A percentile compares a stretch with the other conserved stretches of the same genome.
phyloP scores from a whole-genome alignment of 306 rosid species.

The Rosa chinensis region DNA sequence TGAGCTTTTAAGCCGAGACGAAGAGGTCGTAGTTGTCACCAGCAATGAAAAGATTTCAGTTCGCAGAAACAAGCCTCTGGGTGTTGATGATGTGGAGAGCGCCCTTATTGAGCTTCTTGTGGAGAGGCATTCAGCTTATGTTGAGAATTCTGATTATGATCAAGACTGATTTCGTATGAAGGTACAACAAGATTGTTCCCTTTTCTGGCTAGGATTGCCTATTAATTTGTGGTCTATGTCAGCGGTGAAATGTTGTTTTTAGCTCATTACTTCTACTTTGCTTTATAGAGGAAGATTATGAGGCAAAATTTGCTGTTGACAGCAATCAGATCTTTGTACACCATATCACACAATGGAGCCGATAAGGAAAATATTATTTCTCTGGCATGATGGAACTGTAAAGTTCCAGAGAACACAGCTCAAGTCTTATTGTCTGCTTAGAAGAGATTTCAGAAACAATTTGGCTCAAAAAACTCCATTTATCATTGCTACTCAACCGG shows the following conservation, averaged over 20 bases:
- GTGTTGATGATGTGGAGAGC: constrained; percentile 62
- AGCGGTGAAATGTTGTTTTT: not conserved
- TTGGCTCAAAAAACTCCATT: too few relatives aligned
- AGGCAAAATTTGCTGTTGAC: not conserved
- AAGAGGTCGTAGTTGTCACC: constrained; percentile 73
- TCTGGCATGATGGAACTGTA: not conserved
- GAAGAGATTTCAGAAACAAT: not conserved
- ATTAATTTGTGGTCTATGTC: not conserved
- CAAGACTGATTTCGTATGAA: constrained; percentile 11
- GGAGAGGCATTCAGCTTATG: constrained; percentile 53
- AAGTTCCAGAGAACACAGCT: not conserved
- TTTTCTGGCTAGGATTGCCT: not conserved
- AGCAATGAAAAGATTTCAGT: constrained; percentile 51
- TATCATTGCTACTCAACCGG: too few relatives aligned
- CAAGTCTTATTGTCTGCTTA: not conserved
- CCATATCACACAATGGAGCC: too few relatives aligned
- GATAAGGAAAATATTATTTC: not conserved
- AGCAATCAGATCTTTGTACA: constrained; percentile 1
- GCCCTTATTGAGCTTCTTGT: constrained; percentile 68
- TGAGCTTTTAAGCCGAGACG: constrained; percentile 77
- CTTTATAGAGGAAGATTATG: not conserved
- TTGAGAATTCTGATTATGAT: constrained; percentile 14
- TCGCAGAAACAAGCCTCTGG: constrained; percentile 39
- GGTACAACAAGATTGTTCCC: not conserved
- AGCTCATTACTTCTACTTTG: not conserved